phyloP scores from a whole-genome alignment of 768 basidiomycete genomes.

The Phylloporus sp. region DNA sequence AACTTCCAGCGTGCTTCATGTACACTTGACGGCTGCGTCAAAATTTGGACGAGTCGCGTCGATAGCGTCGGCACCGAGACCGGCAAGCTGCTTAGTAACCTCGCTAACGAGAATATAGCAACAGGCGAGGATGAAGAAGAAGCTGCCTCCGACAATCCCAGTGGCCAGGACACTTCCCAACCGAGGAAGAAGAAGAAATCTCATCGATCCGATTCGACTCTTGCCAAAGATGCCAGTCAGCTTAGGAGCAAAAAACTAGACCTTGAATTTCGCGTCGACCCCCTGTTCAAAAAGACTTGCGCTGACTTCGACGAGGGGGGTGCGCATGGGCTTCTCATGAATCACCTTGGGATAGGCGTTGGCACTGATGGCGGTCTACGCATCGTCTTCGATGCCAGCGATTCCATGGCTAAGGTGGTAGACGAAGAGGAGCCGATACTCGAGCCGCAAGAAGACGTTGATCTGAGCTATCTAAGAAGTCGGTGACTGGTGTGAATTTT shows the following conservation, averaged over 20 bases:
- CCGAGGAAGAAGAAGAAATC: conserved; percentile 56
- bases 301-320: conserved; percentile 99
- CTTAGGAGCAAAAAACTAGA: conserved; percentile 91
- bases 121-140: conserved; percentile 59
- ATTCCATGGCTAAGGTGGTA: conserved; percentile 72
- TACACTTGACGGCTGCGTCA: conserved; percentile 97
- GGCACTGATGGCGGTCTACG: conserved; percentile 78
- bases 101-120: conserved; percentile 60
- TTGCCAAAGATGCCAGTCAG: conserved; percentile 81
- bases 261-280: conserved; percentile 93
- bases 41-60: conserved; percentile 98
- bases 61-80: conserved; percentile 97
- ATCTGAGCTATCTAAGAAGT: conserved; percentile 62
- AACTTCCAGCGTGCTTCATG: conserved; percentile 99
- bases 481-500: conserved; percentile 19
- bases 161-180: conserved; percentile 59
- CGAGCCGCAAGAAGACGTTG: conserved; percentile 66
- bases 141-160: conserved; percentile 54
- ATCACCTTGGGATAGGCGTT: conserved; percentile 77
- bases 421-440: conserved; percentile 63
- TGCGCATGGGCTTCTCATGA: conserved; percentile 93
- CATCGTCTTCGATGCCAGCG: conserved; percentile 95
- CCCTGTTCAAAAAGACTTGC: conserved; percentile 94
- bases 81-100: conserved; percentile 88
- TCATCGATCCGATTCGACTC: conserved; percentile 71